phyloP scores from a whole-genome alignment of 2,329 filamentous ascomycete genomes.

The Arachnomyces sp. region DNA sequence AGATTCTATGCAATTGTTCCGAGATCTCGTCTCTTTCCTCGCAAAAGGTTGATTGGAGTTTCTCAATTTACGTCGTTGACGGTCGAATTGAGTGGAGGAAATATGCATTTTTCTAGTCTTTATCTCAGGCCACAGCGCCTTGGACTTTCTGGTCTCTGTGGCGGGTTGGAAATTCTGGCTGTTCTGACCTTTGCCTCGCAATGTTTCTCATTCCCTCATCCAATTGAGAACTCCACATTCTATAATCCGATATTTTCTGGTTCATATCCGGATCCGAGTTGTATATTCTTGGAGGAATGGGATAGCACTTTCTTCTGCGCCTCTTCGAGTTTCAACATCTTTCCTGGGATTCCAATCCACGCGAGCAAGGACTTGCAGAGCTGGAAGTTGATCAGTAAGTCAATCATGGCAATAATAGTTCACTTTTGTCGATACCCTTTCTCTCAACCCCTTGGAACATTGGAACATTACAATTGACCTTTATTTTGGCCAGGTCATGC shows the following conservation, averaged over 20 bases:
- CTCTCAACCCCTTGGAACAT: background rate
- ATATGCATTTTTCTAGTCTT: too few relatives aligned
- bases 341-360: slow-evolving; percentile 41
- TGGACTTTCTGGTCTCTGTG: too few relatives aligned
- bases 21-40: too few relatives aligned
- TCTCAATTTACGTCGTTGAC: too few relatives aligned
- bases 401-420: background rate
- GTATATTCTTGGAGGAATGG: slow-evolving; percentile 33
- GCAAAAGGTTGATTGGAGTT: too few relatives aligned
- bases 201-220: too few relatives aligned
- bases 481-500: slow-evolving; percentile 19
- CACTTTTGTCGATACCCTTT: slow-evolving; percentile 4
- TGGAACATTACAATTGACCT: background rate
- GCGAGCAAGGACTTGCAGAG: slow-evolving; percentile 37
- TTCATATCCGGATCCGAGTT: slow-evolving; percentile 41
- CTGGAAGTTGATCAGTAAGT: slow-evolving; percentile 29
- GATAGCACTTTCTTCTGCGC: slow-evolving; percentile 39
- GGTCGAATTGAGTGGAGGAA: too few relatives aligned
- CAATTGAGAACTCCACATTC: slow-evolving; percentile 2
- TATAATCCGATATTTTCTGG: slow-evolving; percentile 41
- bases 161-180: too few relatives aligned
- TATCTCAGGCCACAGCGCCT: too few relatives aligned
- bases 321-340: slow-evolving; percentile 39
- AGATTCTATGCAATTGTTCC: too few relatives aligned
- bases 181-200: too few relatives aligned